Percentiles rank a stretch among this genome's conserved stretches.
These are phyloP conservation scores for Filobasidium wieringae DNA, from an alignment of 768 basidiomycete species.

Conservation along the genomic window DNA sequence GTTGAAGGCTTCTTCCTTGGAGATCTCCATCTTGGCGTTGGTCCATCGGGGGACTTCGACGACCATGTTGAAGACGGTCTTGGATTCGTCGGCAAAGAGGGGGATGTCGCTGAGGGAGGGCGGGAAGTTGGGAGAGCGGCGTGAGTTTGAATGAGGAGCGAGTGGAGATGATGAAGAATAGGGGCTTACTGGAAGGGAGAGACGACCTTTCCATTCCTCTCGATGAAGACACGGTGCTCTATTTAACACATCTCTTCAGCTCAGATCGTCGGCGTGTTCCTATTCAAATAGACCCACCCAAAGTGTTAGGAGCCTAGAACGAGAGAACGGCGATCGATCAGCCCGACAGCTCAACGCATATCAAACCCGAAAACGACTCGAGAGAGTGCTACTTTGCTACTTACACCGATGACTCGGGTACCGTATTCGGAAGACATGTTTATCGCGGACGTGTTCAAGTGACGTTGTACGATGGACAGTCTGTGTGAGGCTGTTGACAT, in stretches of 20 bases:
- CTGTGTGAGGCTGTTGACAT: neutral
- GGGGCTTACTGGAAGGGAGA: conserved; percentile 41
- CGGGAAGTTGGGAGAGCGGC: too few species aligned
- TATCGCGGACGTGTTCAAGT: neutral
- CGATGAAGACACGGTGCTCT: conserved; percentile 94
- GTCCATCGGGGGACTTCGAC: conserved; percentile 76
- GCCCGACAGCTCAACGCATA: neutral
- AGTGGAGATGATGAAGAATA: neutral
- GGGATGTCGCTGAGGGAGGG: conserved; percentile 94
- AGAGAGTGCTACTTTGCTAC: too few species aligned
- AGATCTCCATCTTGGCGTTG: conserved; percentile 99
- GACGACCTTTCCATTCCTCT: conserved; percentile 62
- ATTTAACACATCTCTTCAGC: conserved; percentile 5
- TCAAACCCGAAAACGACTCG: neutral
- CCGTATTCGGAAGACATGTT: conserved; percentile 17
- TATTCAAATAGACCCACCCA: conserved; percentile 48
- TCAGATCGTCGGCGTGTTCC: neutral
- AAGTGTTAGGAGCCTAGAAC: conserved; percentile 64
- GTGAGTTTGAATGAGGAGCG: neutral
- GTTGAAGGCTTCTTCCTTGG: conserved; percentile 96
- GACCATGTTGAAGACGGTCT: conserved; percentile 80
- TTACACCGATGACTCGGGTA: conserved; percentile 28
- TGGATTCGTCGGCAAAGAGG: conserved; percentile 89
- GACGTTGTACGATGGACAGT: neutral
- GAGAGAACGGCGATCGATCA: neutral